Evolutionary conservation across 148 eudicot genomes (phyloP), one percentile per base, ranked within the genome.

Genomic region (Amaranthus hypochondriacus): DNA sequence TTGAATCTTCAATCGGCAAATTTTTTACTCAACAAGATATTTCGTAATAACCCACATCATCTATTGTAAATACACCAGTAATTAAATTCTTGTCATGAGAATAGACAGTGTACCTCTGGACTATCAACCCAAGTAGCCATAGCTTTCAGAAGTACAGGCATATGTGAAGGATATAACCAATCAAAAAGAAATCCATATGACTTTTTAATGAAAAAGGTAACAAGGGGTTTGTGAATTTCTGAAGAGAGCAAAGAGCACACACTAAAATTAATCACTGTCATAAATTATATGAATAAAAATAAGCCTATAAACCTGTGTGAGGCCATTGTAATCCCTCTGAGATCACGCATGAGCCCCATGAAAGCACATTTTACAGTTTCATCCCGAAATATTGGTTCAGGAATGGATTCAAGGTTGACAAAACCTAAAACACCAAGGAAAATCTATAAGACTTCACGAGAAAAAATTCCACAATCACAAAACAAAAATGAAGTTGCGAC

Each of bases 241-340:
- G 15, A 18, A 56, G 55, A 61, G 67, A 49, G 18, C 15, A 58
- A 15, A 39, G 68, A 64, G 50, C 39, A 70, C 3, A 46, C 11
- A 47, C 55, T 58, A 2, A 57, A 53, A 6, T 39, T 42, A 42
- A 28, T 42, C 15, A 61, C 14, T 64, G 28, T 28, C 5, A 58
- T 47, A 54, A 54, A 14, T 7, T n/a, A 44, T 50, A 66, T 55
- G 9, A 21, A 52, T 14, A 63, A 70, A 42, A 7, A 21, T 68
- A 58, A 74, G 51, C 53, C 42, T 56, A 71, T 58, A 72, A 28
- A 91, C 98, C 95, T 91, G 82, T 81, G 83, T 13, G 96, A 85
- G 11, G 98, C 97, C 96, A 89, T 86, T 61, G 88, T 84, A 70
- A 94, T 89, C 74, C 98, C 98, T 81, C 93, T 86, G 11, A 94